Base-by-base conservation (phyloP, 257 asterid species). In the Plantago elongata region DNA sequence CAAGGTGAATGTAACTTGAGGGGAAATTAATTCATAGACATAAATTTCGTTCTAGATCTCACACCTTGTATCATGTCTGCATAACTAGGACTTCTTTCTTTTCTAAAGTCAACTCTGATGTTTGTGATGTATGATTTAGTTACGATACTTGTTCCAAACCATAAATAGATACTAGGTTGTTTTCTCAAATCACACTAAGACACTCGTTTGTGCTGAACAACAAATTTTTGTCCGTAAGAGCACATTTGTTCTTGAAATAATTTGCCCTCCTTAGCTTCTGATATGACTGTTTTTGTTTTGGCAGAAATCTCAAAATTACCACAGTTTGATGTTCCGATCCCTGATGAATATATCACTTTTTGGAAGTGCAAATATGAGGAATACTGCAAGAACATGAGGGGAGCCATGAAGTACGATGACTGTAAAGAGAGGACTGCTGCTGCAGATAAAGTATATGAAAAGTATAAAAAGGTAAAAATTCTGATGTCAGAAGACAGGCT, bases 401-500 rank as follows among this genome's bases (percentile, higher is more conserved):
- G n/a, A 7, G 94, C 86, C 18, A 15, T 84, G 58, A 51, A 49
- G 58, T 48, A 49, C 0, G 48, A 67, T 29, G 42, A 61, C 2
- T 69, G 56, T 13, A 94, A 83, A 22, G 69, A 61, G 0, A 78
- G 62, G 73, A 64, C 69, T 15, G 79, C 54, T 17, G 75, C 74
- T 17, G 95, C 95, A 8, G 15, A 72, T 38, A 85, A 68, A 1
- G 89, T 86, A 51, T 76, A 86, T 17, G 68, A 72, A 12, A 81
- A 79, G 57, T 89, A 84, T 80, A 87, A 79, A 78, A 83, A 75
- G 87, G 97, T 87, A 27, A 51, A 9, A 44, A 7, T n/a, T 13
- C 46, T 14, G 42, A 55, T 38, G 44, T 13, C 57, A 3, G n/a
- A 37, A 40, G 27, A 63, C 15, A 48, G 29, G 13, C n/a, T n/a